Conservation (phyloP, 2,329 filamentous ascomycete species). For the Phaeosphaeriaceae sp. region DNA sequence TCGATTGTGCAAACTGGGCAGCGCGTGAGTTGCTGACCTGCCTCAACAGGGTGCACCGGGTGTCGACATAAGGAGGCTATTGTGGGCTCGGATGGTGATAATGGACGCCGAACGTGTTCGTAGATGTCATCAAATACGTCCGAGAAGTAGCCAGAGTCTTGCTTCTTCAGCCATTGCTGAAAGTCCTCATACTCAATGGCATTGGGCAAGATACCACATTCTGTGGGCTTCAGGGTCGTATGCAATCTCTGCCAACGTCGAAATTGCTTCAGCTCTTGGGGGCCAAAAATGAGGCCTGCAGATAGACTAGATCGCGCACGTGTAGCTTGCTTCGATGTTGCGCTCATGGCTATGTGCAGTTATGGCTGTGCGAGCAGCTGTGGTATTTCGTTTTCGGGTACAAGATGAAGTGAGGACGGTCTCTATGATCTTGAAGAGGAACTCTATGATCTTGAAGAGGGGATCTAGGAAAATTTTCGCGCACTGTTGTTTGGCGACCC, state of each 20-base stretch:
- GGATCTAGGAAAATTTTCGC: neutral
- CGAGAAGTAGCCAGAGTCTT: slow-evolving; percentile 42
- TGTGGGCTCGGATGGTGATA: slow-evolving; percentile 11
- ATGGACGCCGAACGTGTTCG: slow-evolving; percentile 19
- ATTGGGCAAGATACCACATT: slow-evolving; percentile 31
- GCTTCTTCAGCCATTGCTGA: slow-evolving; percentile 37
- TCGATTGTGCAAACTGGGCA: slow-evolving; percentile 40
- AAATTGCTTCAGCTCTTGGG: slow-evolving; percentile 37
- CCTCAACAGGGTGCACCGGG: slow-evolving; percentile 27
- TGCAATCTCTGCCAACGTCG: slow-evolving; percentile 35
- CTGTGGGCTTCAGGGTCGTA: slow-evolving; percentile 23
- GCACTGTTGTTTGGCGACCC: neutral
- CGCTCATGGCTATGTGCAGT: slow-evolving; percentile 3
- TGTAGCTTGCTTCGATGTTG: neutral
- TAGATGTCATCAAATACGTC: slow-evolving; percentile 36
- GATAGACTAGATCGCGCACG: slow-evolving; percentile 20
- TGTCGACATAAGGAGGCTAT: slow-evolving; percentile 32
- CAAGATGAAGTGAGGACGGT: neutral
- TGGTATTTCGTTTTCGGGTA: neutral
- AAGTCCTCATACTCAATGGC: slow-evolving; percentile 39
- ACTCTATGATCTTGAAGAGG: neutral
- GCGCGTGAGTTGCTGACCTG: slow-evolving; percentile 18
- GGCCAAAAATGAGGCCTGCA: slow-evolving; percentile 33
- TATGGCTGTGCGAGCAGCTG: neutral
- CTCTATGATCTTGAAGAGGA: neutral